Evolutionary conservation across 2,329 filamentous ascomycete genomes (phyloP).

Genomic region (Aspergillus sp.): DNA sequence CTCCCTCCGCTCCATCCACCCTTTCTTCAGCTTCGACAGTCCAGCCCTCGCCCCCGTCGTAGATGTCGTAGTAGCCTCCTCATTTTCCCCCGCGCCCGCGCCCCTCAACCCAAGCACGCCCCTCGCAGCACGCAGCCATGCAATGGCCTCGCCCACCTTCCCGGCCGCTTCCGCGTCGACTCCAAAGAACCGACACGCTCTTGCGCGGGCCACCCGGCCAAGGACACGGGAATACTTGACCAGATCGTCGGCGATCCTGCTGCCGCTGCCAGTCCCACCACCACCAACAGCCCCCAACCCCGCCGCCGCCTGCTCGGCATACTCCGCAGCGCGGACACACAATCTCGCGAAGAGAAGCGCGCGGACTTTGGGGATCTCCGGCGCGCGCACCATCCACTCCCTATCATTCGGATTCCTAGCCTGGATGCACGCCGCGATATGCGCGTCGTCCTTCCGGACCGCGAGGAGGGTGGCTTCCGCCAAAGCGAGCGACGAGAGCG

Average conservation of each 20-base stretch:
- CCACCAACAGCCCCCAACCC: constrained; percentile 35
- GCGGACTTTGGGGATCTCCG: constrained; percentile 78
- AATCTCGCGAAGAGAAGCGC: constrained; percentile 80
- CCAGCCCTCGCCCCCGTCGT: constrained; percentile 20
- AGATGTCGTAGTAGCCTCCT: constrained; percentile 23
- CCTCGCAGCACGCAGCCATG: constrained; percentile 72
- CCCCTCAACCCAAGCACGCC: constrained; percentile 61
- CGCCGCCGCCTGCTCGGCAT: constrained; percentile 63
- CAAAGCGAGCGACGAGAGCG: constrained; percentile 51
- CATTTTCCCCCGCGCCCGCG: constrained; percentile 37
- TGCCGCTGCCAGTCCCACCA: constrained; percentile 15
- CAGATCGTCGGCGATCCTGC: constrained; percentile 52
- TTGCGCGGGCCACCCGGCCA: constrained; percentile 64
- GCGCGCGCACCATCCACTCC: constrained; percentile 94
- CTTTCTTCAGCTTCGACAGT: constrained; percentile 56
- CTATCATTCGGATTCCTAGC: constrained; percentile 71
- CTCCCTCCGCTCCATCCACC: constrained; percentile 66
- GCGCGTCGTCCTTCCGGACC: constrained; percentile 89
- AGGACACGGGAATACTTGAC: constrained; percentile 68
- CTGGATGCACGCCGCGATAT: constrained; percentile 71
- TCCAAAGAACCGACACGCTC: constrained; percentile 81
- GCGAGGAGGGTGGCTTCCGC: constrained; percentile 85
- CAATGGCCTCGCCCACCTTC: constrained; percentile 74
- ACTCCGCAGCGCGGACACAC: constrained; percentile 79
- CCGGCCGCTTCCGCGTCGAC: constrained; percentile 79